Evolutionary conservation across 2,329 filamentous ascomycete species (phyloP).

Genomic region (Hypoxylon sp.): DNA sequence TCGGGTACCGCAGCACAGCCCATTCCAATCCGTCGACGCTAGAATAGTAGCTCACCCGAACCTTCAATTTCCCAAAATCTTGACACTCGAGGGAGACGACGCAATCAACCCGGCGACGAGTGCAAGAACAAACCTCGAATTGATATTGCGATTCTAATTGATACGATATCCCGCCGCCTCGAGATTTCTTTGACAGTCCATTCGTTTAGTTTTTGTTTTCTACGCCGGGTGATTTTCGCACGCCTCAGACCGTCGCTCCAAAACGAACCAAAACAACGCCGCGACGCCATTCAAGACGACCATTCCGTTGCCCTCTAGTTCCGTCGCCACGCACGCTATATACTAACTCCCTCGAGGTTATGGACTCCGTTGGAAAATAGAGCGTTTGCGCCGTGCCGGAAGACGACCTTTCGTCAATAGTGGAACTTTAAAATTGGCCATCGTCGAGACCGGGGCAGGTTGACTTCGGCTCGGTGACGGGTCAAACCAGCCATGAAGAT

Average conservation of each 20-base stretch:
- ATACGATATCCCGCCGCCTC: constrained; percentile 18
- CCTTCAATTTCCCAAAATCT: constrained; percentile 41
- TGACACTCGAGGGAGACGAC: constrained; percentile 31
- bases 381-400: constrained; percentile 35
- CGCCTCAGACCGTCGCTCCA: constrained; percentile 3
- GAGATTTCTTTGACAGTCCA: constrained; percentile 24
- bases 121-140: constrained; percentile 33
- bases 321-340: constrained; percentile 11
- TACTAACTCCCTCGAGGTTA: constrained; percentile 48
- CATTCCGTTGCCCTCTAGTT: constrained; percentile 13
- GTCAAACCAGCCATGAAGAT: constrained; percentile 63
- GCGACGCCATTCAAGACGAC: constrained; percentile 26
- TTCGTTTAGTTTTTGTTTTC: constrained; percentile 42
- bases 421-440: constrained; percentile 26
- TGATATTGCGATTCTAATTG: constrained; percentile 20
- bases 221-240: constrained; percentile 13
- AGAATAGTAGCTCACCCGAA: constrained; percentile 25
- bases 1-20: constrained; percentile 33
- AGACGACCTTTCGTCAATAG: constrained; percentile 31
- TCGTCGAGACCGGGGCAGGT: constrained; percentile 49
- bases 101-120: constrained; percentile 25
- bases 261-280: constrained; percentile 26
- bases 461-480: constrained; percentile 48
- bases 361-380: constrained; percentile 49
- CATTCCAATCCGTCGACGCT: constrained; percentile 33